These are phyloP conservation scores for Rhododendron kiyosumense DNA, from an alignment of 148 eudicot species.

Conservation along the genomic window DNA sequence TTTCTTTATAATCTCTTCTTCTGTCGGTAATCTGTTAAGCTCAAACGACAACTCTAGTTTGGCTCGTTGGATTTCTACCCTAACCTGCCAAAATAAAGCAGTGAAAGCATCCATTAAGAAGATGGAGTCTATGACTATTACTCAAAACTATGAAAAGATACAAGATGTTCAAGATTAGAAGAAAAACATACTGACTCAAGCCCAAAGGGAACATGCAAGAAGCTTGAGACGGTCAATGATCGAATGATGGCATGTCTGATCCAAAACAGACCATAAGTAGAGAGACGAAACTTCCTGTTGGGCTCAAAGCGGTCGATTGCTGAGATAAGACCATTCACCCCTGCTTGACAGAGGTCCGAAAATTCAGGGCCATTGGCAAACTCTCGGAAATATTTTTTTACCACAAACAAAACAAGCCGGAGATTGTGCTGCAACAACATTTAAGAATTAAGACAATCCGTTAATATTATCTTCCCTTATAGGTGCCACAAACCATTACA, in stretches of 20 bases:
- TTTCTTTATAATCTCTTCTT: conserved; percentile 56
- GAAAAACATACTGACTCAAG: conserved; percentile 74
- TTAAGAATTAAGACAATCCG: background rate
- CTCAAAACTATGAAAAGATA: background rate
- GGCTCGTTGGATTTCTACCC: conserved; percentile 71
- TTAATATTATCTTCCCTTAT: background rate
- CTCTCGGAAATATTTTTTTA: conserved; percentile 90
- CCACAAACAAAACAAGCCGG: conserved; percentile 75
- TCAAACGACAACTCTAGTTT: conserved; percentile 59
- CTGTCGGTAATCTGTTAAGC: conserved; percentile 67
- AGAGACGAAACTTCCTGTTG: conserved; percentile 56
- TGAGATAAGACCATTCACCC: conserved; percentile 82
- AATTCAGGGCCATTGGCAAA: conserved; percentile 63
- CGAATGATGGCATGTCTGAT: conserved; percentile 85
- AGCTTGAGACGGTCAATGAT: conserved; percentile 85
- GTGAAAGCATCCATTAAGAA: background rate
- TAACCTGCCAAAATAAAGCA: conserved; percentile 48
- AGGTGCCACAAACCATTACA: background rate
- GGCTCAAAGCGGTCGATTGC: conserved; percentile 98
- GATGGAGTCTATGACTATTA: background rate
- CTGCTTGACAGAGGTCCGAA: conserved; percentile 95
- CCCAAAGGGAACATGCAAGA: conserved; percentile 85
- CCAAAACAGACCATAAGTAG: conserved; percentile 89
- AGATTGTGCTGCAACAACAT: conserved; percentile 80
- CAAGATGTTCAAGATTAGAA: background rate